phyloP scores from a whole-genome alignment of 495 filamentous ascomycete species.

The Talaromyces liani region DNA sequence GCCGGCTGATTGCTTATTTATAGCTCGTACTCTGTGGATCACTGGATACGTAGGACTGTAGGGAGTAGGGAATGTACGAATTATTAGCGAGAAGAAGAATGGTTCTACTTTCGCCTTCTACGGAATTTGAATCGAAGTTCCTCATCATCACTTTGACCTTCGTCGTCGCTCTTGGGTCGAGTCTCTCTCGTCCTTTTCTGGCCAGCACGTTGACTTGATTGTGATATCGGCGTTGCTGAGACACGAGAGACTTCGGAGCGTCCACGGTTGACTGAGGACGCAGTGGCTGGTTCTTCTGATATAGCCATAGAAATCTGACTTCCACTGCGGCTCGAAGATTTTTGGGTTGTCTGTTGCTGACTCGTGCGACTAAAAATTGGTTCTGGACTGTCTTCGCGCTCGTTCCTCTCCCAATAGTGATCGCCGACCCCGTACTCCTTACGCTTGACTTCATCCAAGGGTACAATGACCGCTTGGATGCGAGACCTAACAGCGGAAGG shows the following conservation, averaged over 20 bases:
- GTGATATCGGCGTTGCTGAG: slow-evolving; percentile 5
- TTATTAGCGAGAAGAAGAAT: background rate
- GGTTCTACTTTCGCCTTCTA: slow-evolving; percentile 25
- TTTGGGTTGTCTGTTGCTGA: slow-evolving; percentile 14
- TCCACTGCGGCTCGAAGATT: slow-evolving; percentile 16
- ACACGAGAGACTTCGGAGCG: slow-evolving; percentile 10
- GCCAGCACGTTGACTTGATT: slow-evolving; percentile 10
- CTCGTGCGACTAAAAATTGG: slow-evolving; percentile 13
- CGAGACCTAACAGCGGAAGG: slow-evolving; percentile 32
- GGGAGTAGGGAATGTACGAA: too few species aligned
- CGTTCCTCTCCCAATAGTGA: slow-evolving; percentile 59
- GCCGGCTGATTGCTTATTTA: background rate
- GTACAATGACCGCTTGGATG: slow-evolving; percentile 61
- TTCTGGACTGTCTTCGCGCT: slow-evolving; percentile 17
- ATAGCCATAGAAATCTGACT: slow-evolving; percentile 9
- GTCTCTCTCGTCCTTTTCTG: slow-evolving; percentile 37
- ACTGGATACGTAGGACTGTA: too few species aligned
- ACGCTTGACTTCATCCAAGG: slow-evolving; percentile 68
- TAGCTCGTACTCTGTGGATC: background rate
- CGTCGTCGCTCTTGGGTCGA: slow-evolving; percentile 9
- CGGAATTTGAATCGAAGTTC: slow-evolving; percentile 53
- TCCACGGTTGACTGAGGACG: slow-evolving; percentile 8
- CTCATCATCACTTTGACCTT: slow-evolving; percentile 37
- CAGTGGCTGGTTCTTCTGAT: slow-evolving; percentile 5
- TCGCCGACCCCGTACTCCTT: slow-evolving; percentile 82